Conservation (phyloP, 345 rosid genomes). For the Aegle marmelos region DNA sequence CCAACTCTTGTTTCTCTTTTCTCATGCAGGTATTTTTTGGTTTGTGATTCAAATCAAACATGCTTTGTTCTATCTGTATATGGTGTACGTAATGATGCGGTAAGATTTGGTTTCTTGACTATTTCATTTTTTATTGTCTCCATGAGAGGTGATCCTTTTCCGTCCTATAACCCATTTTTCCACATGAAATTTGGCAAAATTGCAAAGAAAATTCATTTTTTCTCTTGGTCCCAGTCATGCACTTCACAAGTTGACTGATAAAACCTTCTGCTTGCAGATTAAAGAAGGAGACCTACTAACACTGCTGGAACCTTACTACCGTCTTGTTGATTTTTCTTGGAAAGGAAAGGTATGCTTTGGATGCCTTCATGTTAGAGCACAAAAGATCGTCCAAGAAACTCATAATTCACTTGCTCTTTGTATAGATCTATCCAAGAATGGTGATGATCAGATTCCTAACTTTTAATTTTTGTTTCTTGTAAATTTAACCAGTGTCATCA, state of each 20-base stretch:
- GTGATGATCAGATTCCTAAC: not conserved
- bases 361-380: not conserved
- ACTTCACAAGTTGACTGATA: not conserved
- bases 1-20: slow-evolving; percentile 7
- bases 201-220: not conserved
- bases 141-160: not conserved
- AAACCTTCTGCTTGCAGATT: slow-evolving; percentile 38
- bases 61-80: slow-evolving; percentile 65
- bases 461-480: not conserved
- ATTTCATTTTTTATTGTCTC: not conserved
- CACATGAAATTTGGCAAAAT: not conserved
- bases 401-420: not conserved
- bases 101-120: slow-evolving; percentile 28
- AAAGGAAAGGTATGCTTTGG: slow-evolving; percentile 50
- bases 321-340: slow-evolving; percentile 46
- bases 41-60: slow-evolving; percentile 58
- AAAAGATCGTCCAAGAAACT: not conserved
- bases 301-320: slow-evolving; percentile 49
- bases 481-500: slow-evolving; percentile 38
- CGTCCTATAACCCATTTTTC: not conserved
- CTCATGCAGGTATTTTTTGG: slow-evolving; percentile 55
- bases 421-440: not conserved
- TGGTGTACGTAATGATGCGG: slow-evolving; percentile 46
- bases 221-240: not conserved
- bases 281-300: slow-evolving; percentile 64